Conservation (phyloP, 257 asterid genomes). For the Knoxia roxburghii region DNA sequence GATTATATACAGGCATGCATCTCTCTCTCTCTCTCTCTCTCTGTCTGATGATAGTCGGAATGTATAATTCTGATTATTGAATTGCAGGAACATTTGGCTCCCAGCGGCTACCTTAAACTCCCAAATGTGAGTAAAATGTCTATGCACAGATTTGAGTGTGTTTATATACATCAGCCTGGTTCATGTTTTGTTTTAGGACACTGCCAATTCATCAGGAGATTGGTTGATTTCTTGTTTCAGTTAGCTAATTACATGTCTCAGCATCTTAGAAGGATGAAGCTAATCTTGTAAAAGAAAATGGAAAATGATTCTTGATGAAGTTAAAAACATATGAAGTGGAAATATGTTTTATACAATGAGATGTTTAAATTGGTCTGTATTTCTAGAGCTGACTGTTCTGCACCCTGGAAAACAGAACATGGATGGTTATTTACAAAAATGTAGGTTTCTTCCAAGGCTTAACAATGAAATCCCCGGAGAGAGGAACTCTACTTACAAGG, state of each 20-base stretch:
- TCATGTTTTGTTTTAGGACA: neutral
- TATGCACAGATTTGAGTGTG: neutral
- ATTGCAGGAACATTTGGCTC: conserved; percentile 92
- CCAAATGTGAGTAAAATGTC: conserved; percentile 68
- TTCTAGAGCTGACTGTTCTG: neutral
- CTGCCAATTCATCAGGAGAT: neutral
- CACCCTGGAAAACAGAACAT: conserved; percentile 43
- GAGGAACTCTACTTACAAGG: conserved; percentile 72
- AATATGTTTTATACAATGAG: neutral
- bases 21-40: conserved; percentile 6
- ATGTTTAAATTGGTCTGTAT: neutral
- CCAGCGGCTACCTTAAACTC: conserved; percentile 91
- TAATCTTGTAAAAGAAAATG: neutral
- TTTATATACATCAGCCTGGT: neutral
- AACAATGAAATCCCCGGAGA: conserved; percentile 75
- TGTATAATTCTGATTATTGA: conserved; percentile 16
- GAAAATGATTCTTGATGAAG: neutral
- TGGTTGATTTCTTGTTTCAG: neutral
- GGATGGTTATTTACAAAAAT: conserved; percentile 54
- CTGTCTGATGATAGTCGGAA: neutral
- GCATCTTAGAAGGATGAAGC: neutral
- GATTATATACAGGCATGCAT: conserved; percentile 67
- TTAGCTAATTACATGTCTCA: neutral
- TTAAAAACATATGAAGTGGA: neutral
- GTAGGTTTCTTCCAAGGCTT: conserved; percentile 86